These are phyloP conservation scores for Colletotrichum siamense DNA, from an alignment of 2,329 filamentous ascomycete genomes.

Conservation along the genomic window DNA sequence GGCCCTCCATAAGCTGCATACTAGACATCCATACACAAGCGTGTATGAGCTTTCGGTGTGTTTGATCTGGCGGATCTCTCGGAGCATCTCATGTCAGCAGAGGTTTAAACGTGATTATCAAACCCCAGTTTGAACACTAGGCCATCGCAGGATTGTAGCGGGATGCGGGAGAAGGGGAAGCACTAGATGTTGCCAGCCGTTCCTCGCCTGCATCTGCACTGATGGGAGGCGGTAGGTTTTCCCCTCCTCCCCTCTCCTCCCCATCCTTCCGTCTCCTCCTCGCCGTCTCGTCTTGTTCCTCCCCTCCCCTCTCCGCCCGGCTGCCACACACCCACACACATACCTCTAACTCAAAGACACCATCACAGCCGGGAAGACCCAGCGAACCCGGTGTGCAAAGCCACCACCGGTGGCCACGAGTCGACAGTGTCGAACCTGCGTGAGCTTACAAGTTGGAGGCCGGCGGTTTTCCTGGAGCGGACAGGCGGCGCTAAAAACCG, in stretches of 20 bases:
- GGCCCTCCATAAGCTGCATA: background rate
- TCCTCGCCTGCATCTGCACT: background rate
- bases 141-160: background rate
- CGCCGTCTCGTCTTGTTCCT: background rate
- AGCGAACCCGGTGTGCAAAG: background rate
- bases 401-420: background rate
- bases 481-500: background rate
- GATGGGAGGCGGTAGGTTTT: background rate
- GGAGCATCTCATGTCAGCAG: background rate
- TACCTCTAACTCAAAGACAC: background rate
- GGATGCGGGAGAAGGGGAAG: background rate
- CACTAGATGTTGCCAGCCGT: background rate
- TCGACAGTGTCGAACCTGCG: background rate
- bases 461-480: background rate
- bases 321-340: conserved; percentile 1
- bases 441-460: background rate
- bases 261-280: background rate
- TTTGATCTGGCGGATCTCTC: background rate
- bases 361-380: background rate
- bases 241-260: background rate
- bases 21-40: background rate
- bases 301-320: conserved; percentile 2
- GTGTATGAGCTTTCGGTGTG: background rate
- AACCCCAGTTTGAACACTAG: background rate
- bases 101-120: background rate